A percentile compares a stretch with the other conserved stretches of the same genome.
Conservation (phyloP, 208 protist species). For the Angomonas ambiguus region DNA sequence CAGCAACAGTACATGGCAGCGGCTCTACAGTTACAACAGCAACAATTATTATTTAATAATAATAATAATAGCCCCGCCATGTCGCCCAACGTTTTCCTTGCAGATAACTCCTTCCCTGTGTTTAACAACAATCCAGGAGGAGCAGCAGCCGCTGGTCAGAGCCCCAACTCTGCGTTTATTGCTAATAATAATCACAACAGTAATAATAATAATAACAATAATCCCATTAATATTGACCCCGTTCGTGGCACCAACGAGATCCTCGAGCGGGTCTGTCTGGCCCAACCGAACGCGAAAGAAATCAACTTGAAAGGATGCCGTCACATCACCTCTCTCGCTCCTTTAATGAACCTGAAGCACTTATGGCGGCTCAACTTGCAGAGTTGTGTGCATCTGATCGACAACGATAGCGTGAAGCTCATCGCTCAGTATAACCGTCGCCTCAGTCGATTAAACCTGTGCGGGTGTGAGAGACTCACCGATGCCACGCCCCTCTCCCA, state of each 20-base stretch:
- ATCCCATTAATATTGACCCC: conserved; percentile 43
- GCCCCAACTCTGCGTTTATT: conserved; percentile 16
- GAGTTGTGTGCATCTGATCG: conserved; percentile 48
- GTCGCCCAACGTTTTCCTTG: background rate
- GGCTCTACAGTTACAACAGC: conserved; percentile 15
- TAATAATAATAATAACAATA: conserved; percentile 32
- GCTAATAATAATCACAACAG: conserved; percentile 26
- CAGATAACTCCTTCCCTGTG: conserved; percentile 3
- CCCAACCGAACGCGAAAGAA: conserved; percentile 45
- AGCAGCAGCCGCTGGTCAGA: background rate
- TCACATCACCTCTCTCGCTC: conserved; percentile 47
- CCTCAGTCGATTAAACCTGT: conserved; percentile 70
- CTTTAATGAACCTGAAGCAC: conserved; percentile 41
- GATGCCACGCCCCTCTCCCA: conserved; percentile 43
- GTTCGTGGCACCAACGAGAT: conserved; percentile 42
- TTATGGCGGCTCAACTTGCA: conserved; percentile 71
- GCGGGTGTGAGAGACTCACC: conserved; percentile 55
- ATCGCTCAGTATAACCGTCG: conserved; percentile 49
- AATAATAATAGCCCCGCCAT: background rate
- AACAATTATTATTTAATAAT: background rate
- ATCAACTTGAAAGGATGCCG: conserved; percentile 57
- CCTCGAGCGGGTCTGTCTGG: conserved; percentile 49
- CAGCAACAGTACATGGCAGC: conserved; percentile 15
- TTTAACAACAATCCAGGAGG: background rate
- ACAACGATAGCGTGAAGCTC: conserved; percentile 48